Evolutionary conservation across 371 early-diverging fungal genomes (phyloP).

Genomic region (Mycotypha africana): DNA sequence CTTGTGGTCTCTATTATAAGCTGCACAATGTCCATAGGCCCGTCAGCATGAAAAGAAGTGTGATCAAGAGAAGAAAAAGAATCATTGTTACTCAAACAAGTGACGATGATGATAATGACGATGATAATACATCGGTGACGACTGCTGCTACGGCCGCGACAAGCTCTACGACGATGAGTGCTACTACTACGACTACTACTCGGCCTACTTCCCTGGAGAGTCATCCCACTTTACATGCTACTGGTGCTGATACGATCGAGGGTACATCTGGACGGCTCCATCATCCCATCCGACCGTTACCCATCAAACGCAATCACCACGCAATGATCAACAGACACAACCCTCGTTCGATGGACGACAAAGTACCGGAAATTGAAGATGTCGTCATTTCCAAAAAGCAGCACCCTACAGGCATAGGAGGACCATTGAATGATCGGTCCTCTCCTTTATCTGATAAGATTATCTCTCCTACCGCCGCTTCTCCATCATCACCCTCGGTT

Average conservation of each 20-base stretch:
- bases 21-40: slow-evolving; percentile 76
- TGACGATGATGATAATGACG: slow-evolving; percentile 16
- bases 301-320: slow-evolving; percentile 49
- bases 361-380: slow-evolving; percentile 33
- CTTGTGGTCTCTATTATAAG: slow-evolving; percentile 85
- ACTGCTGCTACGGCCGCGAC: too few relatives aligned
- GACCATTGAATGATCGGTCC: too few relatives aligned
- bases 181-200: too few relatives aligned
- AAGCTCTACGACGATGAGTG: too few relatives aligned
- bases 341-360: not conserved
- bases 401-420: too few relatives aligned
- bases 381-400: slow-evolving; percentile 7
- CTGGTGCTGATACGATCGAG: too few relatives aligned
- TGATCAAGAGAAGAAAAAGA: slow-evolving; percentile 84
- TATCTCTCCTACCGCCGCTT: too few relatives aligned
- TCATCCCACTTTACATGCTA: too few relatives aligned
- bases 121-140: slow-evolving; percentile 3
- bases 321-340: not conserved
- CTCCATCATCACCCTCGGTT: slow-evolving; percentile 1
- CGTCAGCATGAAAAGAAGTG: slow-evolving; percentile 75
- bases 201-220: too few relatives aligned
- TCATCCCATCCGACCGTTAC: slow-evolving; percentile 1
- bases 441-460: slow-evolving; percentile 6
- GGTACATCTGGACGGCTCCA: too few relatives aligned
- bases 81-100: slow-evolving; percentile 34